Evolutionary conservation across 352 stramenopile genomes (phyloP).

Genomic region (Phytophthora hibernalis): DNA sequence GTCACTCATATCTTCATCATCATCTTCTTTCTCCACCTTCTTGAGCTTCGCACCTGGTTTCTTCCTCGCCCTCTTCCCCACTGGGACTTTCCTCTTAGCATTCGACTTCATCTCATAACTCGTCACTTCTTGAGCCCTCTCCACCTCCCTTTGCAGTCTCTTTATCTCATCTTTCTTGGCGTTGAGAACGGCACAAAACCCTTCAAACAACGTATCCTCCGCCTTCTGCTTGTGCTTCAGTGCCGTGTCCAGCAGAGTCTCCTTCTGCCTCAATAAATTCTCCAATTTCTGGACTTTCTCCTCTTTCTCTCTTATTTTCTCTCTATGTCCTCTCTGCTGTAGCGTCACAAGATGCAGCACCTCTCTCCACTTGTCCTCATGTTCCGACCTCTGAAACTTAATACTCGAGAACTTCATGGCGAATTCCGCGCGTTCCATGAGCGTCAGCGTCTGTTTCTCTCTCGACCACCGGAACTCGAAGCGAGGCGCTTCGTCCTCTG

Average conservation of each 20-base stretch:
- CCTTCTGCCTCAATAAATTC: conserved; percentile 49
- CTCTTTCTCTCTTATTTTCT: conserved; percentile 24
- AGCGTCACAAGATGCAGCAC: conserved; percentile 45
- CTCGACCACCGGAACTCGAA: conserved; percentile 61
- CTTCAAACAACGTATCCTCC: conserved; percentile 50
- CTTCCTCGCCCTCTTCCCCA: conserved; percentile 8
- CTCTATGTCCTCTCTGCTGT: conserved; percentile 6
- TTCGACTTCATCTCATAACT: not conserved
- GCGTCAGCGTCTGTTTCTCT: conserved; percentile 42
- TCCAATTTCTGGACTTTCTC: conserved; percentile 41
- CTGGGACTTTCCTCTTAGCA: conserved; percentile 15
- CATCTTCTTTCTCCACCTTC: not conserved
- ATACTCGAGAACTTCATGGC: conserved; percentile 66
- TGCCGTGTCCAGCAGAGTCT: conserved; percentile 49
- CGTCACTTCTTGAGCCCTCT: conserved; percentile 13
- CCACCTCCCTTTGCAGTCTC: conserved; percentile 46
- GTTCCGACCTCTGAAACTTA: conserved; percentile 29
- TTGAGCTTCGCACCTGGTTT: not conserved
- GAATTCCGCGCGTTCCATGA: conserved; percentile 57
- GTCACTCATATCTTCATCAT: not conserved
- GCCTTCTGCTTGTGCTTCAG: conserved; percentile 50
- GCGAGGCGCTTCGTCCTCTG: not conserved
- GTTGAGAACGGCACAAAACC: conserved; percentile 63
- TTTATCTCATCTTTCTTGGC: conserved; percentile 71
- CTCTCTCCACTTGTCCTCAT: conserved; percentile 22